Evolutionary conservation across 1,284 basidiomycete species (phyloP), one percentile per base, ranked within the genome.

Genomic region (Leccinum angustisporum): DNA sequence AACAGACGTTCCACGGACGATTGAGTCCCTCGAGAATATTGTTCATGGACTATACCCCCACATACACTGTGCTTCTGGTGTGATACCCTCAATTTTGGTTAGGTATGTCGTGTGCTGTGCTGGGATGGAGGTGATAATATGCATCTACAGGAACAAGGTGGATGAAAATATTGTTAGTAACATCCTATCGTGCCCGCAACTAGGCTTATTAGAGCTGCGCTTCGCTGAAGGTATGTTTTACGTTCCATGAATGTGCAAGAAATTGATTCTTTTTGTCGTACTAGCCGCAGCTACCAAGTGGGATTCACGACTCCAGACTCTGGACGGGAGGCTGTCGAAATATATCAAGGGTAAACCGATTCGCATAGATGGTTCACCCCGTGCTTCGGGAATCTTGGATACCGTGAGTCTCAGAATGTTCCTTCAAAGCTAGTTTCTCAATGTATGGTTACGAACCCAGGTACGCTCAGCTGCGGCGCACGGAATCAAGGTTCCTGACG

Each of bases 131-230:
- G 59, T 43, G 46, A 38, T 61, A 18, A 56, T 54, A 57, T 16
- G 3, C 18, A 5, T 61, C 21, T 21, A 5, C 52, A 91, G 88
- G 51, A 89, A 90, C 61, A 81, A 80, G 5, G 81, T 83, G 62
- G 87, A 92, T 61, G 92, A 94, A 71, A 90, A 91, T 62, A 78
- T 94, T 10, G 75, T 91, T 43, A 87, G 88, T 13, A 92, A 92
- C 69, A 83, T 83, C 0, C 79, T 80, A 13, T 78, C 82, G 2
- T 94, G 92, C 74, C 85, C 86, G 54, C 82, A 87, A 3, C 79
- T 94, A 18, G 84, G 85, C 65, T 75, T 83, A 16, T 76, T 91
- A 11, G 82, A 85, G 61, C 67, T 85, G n/a, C 81, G 81, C 18
- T 91, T 91, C 63, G 83, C 85, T 0, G 77, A 83, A 75, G 85